Evolutionary conservation across 805 yeast genomes (phyloP).

Genomic region (Yamadazyma olivae): DNA sequence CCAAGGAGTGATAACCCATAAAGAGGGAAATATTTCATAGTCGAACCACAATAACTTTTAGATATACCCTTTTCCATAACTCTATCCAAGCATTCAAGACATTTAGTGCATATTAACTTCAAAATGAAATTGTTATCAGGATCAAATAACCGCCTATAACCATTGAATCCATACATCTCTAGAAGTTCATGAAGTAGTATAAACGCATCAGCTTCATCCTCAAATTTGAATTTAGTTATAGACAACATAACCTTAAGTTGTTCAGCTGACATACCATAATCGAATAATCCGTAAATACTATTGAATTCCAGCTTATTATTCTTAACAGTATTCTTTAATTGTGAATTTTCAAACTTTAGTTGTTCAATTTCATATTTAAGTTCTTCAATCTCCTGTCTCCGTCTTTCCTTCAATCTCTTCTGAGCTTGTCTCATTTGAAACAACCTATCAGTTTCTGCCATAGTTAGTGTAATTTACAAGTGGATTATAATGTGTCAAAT

Average conservation of each 20-base stretch:
- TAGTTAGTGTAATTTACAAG: too few species aligned
- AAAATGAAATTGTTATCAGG: background rate
- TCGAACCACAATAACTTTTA: background rate
- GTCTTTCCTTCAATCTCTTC: conserved; percentile 1
- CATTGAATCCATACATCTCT: background rate
- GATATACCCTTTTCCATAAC: too few species aligned
- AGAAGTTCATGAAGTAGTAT: background rate
- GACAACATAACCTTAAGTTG: conserved; percentile 1
- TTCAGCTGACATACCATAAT: background rate
- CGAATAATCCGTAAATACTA: conserved; percentile 2
- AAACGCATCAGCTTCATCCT: conserved; percentile 1
- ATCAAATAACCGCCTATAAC: conserved; percentile 1
- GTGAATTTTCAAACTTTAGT: background rate
- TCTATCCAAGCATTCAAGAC: background rate
- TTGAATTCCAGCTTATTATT: background rate
- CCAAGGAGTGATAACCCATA: conserved; percentile 2
- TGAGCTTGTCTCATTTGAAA: conserved; percentile 7
- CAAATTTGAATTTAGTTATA: conserved; percentile 1
- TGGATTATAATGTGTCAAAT: too few species aligned
- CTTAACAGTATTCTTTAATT: background rate
- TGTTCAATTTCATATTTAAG: conserved; percentile 1
- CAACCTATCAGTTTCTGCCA: too few species aligned
- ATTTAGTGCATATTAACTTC: conserved; percentile 1
- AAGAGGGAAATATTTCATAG: background rate
- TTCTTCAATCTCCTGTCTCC: conserved; percentile 1